Evolutionary conservation across 805 yeast genomes (phyloP), one percentile per base, ranked within the genome.

Genomic region (Ogataea ganodermae): DNA sequence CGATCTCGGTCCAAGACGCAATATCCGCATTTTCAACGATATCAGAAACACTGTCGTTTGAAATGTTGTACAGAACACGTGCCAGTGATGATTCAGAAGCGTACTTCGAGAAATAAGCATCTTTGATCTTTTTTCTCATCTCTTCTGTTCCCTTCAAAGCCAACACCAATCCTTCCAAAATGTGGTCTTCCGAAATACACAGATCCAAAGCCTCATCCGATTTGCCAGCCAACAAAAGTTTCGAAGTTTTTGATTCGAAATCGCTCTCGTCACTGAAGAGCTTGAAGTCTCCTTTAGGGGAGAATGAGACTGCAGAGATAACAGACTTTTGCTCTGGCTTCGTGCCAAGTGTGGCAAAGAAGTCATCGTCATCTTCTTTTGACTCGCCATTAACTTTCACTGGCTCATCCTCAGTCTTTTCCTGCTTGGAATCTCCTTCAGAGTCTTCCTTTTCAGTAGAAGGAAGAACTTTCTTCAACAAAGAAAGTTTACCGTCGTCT

Each of bases 101-200:
- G 52, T 78, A 71, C 56, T 81, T 78, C 28, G 74, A 60, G 68
- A 90, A 86, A 65, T 84, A 94, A 14, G 85, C 84, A 59, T 79
- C 76, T 59, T 79, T 82, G 3, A 85, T 97, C 56, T 81, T 80
- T 45, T 78, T 74, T 56, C 86, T 86, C 62, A 84, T 72, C 4
- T 73, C 74, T 16, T 78, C 81, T 14, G 81, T 66, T 3, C 84
- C 88, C 58, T 82, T 81, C 59, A 86, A 68, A 0, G 98, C 88
- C 50, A 94, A 75, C 22, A 91, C 71, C 56, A 91, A 75, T 3
- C 98, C 97, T 63, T 94, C 98, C 18, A 79, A 66, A 18, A 89
- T 67, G 49, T 78, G 76, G 42, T 79, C 85, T 28, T 79, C 76
- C 37, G 80, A 73, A 50, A 94, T 69, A 53, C 92, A 81, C 21